Evolutionary conservation across 2,329 filamentous ascomycete genomes (phyloP), one percentile per base, ranked within the genome.

Genomic region (Geoglossum cookeanum): DNA sequence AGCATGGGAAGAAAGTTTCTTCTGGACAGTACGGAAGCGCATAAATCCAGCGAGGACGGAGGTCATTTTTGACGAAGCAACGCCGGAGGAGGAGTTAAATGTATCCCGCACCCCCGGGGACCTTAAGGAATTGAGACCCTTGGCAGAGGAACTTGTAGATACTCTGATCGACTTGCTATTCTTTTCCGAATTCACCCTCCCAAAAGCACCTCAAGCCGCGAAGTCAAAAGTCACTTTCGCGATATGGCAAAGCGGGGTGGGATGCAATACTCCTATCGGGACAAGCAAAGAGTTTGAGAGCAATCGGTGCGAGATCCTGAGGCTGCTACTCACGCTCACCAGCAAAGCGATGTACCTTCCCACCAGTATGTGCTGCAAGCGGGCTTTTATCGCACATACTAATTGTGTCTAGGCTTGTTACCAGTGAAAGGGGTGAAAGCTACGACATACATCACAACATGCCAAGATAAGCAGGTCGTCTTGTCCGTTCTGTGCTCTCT

Each of bases 161-260:
- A 89, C 88, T 0, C 74, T 97, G 56, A 72, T 92, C 59, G 90
- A 96, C 66, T 73, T 97, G 56, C 77, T 97, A 47, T 98, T 98
- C 77, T 95, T 87, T 68, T 83, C 85, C 7, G 87, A 89, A 57
- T 85, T 98, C 65, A 95, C 91, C 0, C 78, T 96, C 15, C 87
- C 91, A 8, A 79, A 76, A 58, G 78, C 85, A 47, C 76, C 81
- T 13, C 77, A 81, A 58, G 80, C 80, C 57, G 56, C 9, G 13
- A 88, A 85, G 65, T 78, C 79, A 61, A 94, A 92, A 68, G 85
- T 96, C 58, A 85, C 84, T 6, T 95, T 92, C 70, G 85, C 88
- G 57, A 97, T 98, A 67, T 98, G 92, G 92, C 89, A 96, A 72
- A 97, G 87, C 66, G 92, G 92, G 53, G 91, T 98, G 33, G 92